These are phyloP conservation scores for Mycogone perniciosa DNA, from an alignment of 2,329 filamentous ascomycete species.

Conservation along the genomic window DNA sequence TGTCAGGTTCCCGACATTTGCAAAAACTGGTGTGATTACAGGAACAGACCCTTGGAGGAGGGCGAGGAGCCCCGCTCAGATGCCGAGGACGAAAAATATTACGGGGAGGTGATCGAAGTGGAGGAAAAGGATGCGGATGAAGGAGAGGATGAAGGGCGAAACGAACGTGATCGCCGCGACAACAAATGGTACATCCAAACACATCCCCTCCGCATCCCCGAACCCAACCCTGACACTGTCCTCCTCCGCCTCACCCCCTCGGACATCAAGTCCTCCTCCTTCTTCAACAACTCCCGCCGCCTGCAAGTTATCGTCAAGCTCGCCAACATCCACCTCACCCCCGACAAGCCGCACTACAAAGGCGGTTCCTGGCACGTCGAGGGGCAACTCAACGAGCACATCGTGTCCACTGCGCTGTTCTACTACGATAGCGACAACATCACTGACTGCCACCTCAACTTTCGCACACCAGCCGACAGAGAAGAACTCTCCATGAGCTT, in stretches of 20 bases:
- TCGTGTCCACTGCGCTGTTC: slow-evolving; percentile 56
- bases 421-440: slow-evolving; percentile 58
- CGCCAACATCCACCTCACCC: slow-evolving; percentile 53
- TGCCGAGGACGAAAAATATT: slow-evolving; percentile 11
- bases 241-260: slow-evolving; percentile 8
- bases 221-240: slow-evolving; percentile 6
- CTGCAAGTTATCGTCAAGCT: slow-evolving; percentile 61
- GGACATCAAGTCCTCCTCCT: slow-evolving; percentile 22
- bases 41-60: no score
- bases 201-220: slow-evolving; percentile 17
- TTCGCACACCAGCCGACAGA: slow-evolving; percentile 38
- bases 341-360: slow-evolving; percentile 39
- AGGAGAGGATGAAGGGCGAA: slow-evolving; percentile 16
- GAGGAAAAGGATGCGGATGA: neutral
- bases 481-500: slow-evolving; percentile 22
- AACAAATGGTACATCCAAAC: slow-evolving; percentile 23
- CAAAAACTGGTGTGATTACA: no score
- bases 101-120: slow-evolving; percentile 12
- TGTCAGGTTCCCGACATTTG: no score
- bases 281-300: slow-evolving; percentile 23
- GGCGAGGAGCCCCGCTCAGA: no score
- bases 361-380: slow-evolving; percentile 1
- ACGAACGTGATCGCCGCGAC: slow-evolving; percentile 19
- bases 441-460: slow-evolving; percentile 42
- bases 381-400: slow-evolving; percentile 50